Conservation (phyloP, 1,284 basidiomycete species). For the Apiotrichum brassicae region DNA sequence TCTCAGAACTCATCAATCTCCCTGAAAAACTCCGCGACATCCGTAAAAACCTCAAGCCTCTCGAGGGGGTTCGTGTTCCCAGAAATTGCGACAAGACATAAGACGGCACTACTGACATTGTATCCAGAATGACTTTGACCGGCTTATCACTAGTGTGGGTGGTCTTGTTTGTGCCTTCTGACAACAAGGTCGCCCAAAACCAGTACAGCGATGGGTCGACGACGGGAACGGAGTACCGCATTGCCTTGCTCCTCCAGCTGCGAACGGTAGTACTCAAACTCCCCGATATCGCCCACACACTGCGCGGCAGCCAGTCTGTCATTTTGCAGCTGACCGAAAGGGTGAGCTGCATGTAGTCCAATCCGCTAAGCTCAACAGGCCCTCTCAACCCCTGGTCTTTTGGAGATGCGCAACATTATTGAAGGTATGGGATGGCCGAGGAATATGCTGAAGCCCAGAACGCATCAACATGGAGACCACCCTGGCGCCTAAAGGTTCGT, state of each 20-base stretch:
- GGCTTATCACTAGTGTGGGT: constrained; percentile 66
- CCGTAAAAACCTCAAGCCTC: constrained; percentile 60
- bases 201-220: neutral
- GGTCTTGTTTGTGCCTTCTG: constrained; percentile 15
- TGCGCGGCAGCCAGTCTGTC: neutral
- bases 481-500: constrained; percentile 3
- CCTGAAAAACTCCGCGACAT: constrained; percentile 68
- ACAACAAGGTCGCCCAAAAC: constrained; percentile 15
- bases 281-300: constrained; percentile 5
- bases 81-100: too few species aligned
- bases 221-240: constrained; percentile 19
- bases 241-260: constrained; percentile 25
- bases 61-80: constrained; percentile 51
- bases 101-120: constrained; percentile 63
- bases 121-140: constrained; percentile 34
- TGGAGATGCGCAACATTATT: constrained; percentile 2
- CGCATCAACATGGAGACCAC: constrained; percentile 22
- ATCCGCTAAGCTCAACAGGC: neutral
- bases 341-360: neutral
- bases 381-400: neutral
- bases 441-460: constrained; percentile 5
- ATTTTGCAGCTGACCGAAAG: neutral
- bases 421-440: constrained; percentile 9
- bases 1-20: constrained; percentile 62
- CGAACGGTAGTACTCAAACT: constrained; percentile 16